Percentiles rank a stretch among this genome's conserved stretches.
Conservation (phyloP, 306 rosid species). For the Cicer pinnatifidum region DNA sequence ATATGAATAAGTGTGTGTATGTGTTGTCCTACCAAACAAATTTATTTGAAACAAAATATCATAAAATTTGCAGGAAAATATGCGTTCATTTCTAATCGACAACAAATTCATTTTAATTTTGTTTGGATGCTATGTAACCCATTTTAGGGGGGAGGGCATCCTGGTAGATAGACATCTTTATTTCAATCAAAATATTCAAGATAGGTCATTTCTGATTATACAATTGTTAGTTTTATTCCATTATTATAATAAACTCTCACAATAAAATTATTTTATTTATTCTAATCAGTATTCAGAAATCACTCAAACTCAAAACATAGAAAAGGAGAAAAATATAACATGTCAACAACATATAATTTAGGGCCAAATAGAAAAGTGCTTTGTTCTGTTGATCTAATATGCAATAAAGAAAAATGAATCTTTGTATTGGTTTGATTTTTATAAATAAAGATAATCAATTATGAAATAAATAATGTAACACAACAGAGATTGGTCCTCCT, state of each 20-base stretch:
- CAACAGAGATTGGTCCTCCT: not conserved
- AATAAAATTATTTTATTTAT: not conserved
- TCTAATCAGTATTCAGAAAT: not conserved
- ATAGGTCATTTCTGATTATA: not conserved
- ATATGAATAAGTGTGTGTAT: not conserved
- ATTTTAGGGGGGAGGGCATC: not conserved
- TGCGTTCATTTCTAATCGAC: not conserved
- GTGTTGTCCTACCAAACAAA: conserved; percentile 1
- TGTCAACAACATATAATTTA: not conserved
- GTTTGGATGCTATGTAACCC: not conserved
- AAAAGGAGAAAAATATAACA: not conserved
- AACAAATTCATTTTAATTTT: too few species aligned
- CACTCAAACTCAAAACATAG: not conserved
- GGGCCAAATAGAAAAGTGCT: not conserved
- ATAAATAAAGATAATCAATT: not conserved
- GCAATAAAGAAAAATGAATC: not conserved
- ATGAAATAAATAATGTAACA: not conserved
- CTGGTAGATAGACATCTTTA: not conserved
- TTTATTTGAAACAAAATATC: not conserved
- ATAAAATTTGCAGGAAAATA: not conserved
- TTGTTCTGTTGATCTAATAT: not conserved
- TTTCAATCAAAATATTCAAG: conserved; percentile 5
- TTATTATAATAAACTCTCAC: not conserved
- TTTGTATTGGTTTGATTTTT: not conserved
- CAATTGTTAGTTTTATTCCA: not conserved